Percentiles rank a stretch among this genome's conserved stretches.
These are phyloP conservation scores for Sequoia sempervirens DNA, from an alignment of 75 land plant species.

Conservation along the genomic window DNA sequence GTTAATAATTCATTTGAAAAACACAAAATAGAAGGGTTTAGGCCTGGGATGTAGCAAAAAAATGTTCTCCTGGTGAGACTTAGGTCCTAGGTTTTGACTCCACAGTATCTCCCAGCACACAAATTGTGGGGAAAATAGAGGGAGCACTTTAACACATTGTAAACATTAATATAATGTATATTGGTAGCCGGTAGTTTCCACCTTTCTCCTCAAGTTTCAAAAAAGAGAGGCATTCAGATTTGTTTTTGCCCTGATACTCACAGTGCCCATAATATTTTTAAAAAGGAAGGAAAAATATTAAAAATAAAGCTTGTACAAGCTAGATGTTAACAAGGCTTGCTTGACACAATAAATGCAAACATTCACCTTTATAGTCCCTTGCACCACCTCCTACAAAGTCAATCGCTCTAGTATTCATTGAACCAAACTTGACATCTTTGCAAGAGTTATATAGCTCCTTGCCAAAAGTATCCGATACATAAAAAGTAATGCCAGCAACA, in stretches of 20 bases:
- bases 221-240: too few species aligned
- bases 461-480: constrained; percentile 66
- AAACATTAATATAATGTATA: too few species aligned
- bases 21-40: not conserved
- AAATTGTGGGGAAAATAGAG: too few species aligned
- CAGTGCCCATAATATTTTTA: too few species aligned
- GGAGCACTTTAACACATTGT: too few species aligned
- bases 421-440: constrained; percentile 97
- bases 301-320: not conserved
- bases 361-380: constrained; percentile 65
- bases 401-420: constrained; percentile 84
- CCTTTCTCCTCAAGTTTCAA: too few species aligned
- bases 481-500: constrained; percentile 77
- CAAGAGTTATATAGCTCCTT: constrained; percentile 75
- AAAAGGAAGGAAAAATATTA: not conserved
- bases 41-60: too few species aligned
- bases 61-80: too few species aligned
- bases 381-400: constrained; percentile 94
- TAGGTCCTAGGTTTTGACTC: too few species aligned
- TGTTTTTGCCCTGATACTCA: too few species aligned
- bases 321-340: not conserved
- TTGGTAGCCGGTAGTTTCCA: too few species aligned
- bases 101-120: too few species aligned
- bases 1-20: not conserved
- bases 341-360: not conserved